These are phyloP conservation scores for Aspergillus fumigatus DNA, from an alignment of 2,329 filamentous ascomycete genomes.

Conservation along the genomic window DNA sequence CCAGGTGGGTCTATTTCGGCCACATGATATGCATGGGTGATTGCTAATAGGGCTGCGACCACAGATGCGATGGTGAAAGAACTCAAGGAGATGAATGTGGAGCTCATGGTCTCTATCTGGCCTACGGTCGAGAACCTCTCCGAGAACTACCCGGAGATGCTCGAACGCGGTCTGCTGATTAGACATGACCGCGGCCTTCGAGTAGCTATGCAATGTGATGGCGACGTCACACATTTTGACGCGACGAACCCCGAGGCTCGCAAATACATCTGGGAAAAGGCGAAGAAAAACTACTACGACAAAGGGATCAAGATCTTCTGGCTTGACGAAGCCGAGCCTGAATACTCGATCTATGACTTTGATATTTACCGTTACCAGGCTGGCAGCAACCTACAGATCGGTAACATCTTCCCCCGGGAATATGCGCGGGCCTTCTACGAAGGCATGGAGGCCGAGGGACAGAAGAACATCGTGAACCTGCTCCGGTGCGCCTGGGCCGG, in stretches of 20 bases:
- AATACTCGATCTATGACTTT: slow-evolving; percentile 62
- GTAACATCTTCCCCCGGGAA: slow-evolving; percentile 57
- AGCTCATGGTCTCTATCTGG: slow-evolving; percentile 68
- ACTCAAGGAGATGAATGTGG: slow-evolving; percentile 54
- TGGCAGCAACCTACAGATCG: slow-evolving; percentile 52
- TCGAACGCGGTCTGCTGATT: slow-evolving; percentile 57
- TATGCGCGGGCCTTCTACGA: slow-evolving; percentile 60
- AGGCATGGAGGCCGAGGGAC: slow-evolving; percentile 50
- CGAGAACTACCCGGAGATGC: slow-evolving; percentile 60
- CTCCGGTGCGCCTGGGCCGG: slow-evolving; percentile 55
- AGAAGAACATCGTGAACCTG: slow-evolving; percentile 57
- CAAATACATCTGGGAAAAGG: slow-evolving; percentile 56
- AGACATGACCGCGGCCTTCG: slow-evolving; percentile 57
- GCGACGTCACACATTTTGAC: slow-evolving; percentile 58
- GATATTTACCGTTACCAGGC: slow-evolving; percentile 60
- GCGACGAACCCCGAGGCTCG: slow-evolving; percentile 59
- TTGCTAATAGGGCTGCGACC: background rate
- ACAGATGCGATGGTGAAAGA: slow-evolving; percentile 60
- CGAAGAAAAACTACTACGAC: slow-evolving; percentile 57
- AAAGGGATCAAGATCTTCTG: slow-evolving; percentile 63
- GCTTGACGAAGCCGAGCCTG: slow-evolving; percentile 66
- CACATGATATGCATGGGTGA: background rate
- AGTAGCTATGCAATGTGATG: slow-evolving; percentile 56
- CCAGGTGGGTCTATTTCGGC: slow-evolving; percentile 39
- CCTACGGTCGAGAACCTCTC: slow-evolving; percentile 58